phyloP scores from a whole-genome alignment of 1,139 yeast species.

The Kodamaea suecica region DNA sequence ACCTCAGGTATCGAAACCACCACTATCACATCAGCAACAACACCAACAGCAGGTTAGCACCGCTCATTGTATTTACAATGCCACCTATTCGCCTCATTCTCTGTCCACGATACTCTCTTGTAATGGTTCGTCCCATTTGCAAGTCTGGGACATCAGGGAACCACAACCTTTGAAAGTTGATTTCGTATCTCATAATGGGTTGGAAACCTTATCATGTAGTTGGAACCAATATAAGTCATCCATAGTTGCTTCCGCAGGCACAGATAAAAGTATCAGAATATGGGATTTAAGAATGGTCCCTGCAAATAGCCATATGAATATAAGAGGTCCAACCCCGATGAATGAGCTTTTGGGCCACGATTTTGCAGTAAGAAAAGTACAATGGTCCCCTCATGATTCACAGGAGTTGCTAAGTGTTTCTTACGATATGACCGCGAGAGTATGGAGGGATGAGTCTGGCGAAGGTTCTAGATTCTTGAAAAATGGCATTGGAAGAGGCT shows the following conservation, averaged over 20 bases:
- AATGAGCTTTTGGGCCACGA: slow-evolving; percentile 86
- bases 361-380: slow-evolving; percentile 75
- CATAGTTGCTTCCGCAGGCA: slow-evolving; percentile 83
- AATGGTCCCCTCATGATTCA: slow-evolving; percentile 87
- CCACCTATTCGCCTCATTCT: slow-evolving; percentile 82
- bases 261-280: slow-evolving; percentile 74
- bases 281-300: slow-evolving; percentile 86
- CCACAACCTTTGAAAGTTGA: slow-evolving; percentile 61
- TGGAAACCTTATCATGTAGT: slow-evolving; percentile 78
- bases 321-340: slow-evolving; percentile 63
- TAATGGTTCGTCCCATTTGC: slow-evolving; percentile 74
- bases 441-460: slow-evolving; percentile 75
- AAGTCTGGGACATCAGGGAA: slow-evolving; percentile 80
- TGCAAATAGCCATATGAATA: slow-evolving; percentile 30
- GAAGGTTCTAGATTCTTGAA: slow-evolving; percentile 46
- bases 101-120: slow-evolving; percentile 70
- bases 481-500: slow-evolving; percentile 35
- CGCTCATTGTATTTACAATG: slow-evolving; percentile 67
- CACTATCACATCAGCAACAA: slow-evolving; percentile 32
- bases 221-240: slow-evolving; percentile 86
- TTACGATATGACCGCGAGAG: slow-evolving; percentile 87
- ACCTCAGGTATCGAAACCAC: slow-evolving; percentile 23
- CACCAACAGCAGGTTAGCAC: slow-evolving; percentile 31
- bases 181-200: slow-evolving; percentile 71
- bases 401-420: slow-evolving; percentile 72